Evolutionary conservation across 2,329 filamentous ascomycete species (phyloP).

Genomic region (Nothophoma quercina): DNA sequence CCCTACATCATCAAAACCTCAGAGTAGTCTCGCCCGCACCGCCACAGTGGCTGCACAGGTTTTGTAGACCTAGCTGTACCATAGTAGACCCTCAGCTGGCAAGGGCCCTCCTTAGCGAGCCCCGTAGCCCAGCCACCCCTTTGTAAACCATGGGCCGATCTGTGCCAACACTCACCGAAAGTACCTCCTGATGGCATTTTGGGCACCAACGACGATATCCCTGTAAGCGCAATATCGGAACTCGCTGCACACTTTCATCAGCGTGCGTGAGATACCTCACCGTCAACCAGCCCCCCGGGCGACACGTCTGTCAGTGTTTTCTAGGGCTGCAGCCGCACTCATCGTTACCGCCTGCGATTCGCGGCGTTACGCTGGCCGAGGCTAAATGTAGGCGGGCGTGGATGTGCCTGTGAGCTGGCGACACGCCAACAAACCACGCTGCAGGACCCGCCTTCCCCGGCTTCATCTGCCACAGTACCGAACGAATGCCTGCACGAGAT

Average conservation of each 20-base stretch:
- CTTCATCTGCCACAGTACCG: conserved; percentile 18
- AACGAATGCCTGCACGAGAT: conserved; percentile 39
- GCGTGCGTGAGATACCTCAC: conserved; percentile 29
- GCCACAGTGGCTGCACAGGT: conserved; percentile 19
- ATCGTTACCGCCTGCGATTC: conserved; percentile 15
- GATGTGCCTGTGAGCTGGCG: conserved; percentile 40
- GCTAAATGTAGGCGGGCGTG: conserved; percentile 22
- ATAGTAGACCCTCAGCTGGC: conserved; percentile 13
- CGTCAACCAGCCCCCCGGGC: conserved; percentile 37
- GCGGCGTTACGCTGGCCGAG: conserved; percentile 45
- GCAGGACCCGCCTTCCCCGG: conserved; percentile 35
- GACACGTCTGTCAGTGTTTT: conserved; percentile 36
- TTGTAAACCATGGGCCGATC: conserved; percentile 15
- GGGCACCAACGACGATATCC: conserved; percentile 12
- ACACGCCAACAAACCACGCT: conserved; percentile 37
- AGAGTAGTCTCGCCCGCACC: conserved; percentile 14
- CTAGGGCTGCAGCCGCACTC: conserved; percentile 32
- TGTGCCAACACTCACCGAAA: conserved; percentile 19
- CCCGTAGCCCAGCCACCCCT: conserved; percentile 14
- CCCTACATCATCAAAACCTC: neutral
- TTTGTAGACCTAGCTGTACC: conserved; percentile 11
- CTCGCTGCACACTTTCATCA: conserved; percentile 34
- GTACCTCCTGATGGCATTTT: conserved; percentile 9
- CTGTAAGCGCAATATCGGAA: conserved; percentile 5
- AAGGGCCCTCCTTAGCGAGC: conserved; percentile 5